Base-by-base conservation (phyloP, 2,329 filamentous ascomycete genomes). In the Pseudocercospora fuligena region DNA sequence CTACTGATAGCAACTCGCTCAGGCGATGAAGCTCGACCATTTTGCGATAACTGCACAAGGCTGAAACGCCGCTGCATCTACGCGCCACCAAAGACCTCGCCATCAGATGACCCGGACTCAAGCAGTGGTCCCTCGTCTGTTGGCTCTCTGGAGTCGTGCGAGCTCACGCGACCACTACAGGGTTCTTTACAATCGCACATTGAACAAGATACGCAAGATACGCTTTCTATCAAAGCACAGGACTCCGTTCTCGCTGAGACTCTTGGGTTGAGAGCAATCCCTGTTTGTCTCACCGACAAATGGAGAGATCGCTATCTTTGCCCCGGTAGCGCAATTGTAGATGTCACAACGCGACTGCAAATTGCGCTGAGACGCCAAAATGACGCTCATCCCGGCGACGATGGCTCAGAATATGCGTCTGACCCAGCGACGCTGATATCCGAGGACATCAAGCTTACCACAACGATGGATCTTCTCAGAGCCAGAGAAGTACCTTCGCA, bases 11-110 rank as follows among this genome's bases (percentile, higher is more conserved):
- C 12, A 14, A 36, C 5, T 36, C 33, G 33, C 33, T 5, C 51
- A 56, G 51, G 51, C 16, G 51, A 56, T 31, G 51, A 56, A 23
- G 51, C 51, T 11, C 11, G 51, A n/a, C 51, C 51, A 2, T 27
- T 16, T 19, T 56, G 51, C 16, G 23, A 56, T 19, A 56, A 56
- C 5, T 56, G 51, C 27, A 31, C 16, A 16, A 56, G 51, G 51
- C 51, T 56, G 51, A 31, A 56, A 33, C 51, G 51, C 16, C 51
- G 51, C 27, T 56, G 51, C 51, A 23, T 23, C 14, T 56, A 56
- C 51, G 25, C 25, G 51, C 51, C 51, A 33, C 11, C 25, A 11
- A 56, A 56, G 11, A n/a, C 16, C 4, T 23, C 25, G 16, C 12
- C 14, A 31, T 5, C 51, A 21, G 23, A 21, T 12, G 25, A 56